Evolutionary conservation across 345 rosid species (phyloP), one percentile per base, ranked within the genome.

Genomic region (Linum tenue): DNA sequence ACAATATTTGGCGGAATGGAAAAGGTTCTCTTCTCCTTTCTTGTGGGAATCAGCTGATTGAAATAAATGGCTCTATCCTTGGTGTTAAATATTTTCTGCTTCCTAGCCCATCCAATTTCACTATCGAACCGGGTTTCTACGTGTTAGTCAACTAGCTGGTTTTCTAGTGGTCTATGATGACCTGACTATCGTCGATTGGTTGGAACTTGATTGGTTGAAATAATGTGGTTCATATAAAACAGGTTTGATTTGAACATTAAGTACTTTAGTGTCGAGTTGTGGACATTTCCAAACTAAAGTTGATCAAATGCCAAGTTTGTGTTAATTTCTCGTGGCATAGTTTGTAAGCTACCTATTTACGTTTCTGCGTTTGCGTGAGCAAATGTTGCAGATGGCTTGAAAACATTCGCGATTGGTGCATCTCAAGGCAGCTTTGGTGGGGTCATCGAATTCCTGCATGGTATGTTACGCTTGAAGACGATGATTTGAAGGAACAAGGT

Each of bases 391-490:
- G 99, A 73, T 94, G 99, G 99, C 96, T 90, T 69, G 99, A 94
- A 75, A 87, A 86, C 75, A 90, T 90, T 48, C 89, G 88, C 55
- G 99, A 94, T 78, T 90, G 99, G 99, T 94, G 97, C 72, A 71
- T 90, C 64, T 90, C 95, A 37, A 84, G 97, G 85, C 97, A 94
- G 79, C 92, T 94, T 35, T 90, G 97, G 99, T 94, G 97, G 96
- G 99, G 97, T 56, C 97, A 94, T 61, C 85, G 86, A 10, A 80
- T 94, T 57, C 99, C 96, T 57, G 99, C 97, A 15, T 94, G 95
- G 97, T 94, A 90, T 78, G 84, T 81, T 61, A 82, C 86, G 0
- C 72, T 88, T 39, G 97, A 85, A 64, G 95, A 83, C 55, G 99
- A 94, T 79, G 76, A 78, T 59, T 71, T 66, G 60, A 88, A 83